These are phyloP conservation scores for Xylariaceae sp. DNA, from an alignment of 2,329 filamentous ascomycete species.

Conservation along the genomic window DNA sequence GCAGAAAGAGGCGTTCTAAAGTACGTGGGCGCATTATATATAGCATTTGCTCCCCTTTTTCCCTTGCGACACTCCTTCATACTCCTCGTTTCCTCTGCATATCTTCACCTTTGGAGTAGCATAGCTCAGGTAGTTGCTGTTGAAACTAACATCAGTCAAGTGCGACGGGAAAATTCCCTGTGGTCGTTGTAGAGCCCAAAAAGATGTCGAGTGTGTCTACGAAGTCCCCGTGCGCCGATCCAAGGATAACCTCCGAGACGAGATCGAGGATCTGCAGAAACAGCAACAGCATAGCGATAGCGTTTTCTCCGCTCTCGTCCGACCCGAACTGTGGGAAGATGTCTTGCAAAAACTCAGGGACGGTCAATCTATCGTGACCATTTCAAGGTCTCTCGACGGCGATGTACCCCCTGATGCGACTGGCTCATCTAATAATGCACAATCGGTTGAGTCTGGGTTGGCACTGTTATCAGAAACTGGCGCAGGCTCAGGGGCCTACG, in stretches of 20 bases:
- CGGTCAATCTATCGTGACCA: slow-evolving; percentile 50
- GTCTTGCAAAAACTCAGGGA: slow-evolving; percentile 48
- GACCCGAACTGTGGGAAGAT: slow-evolving; percentile 48
- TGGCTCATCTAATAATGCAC: slow-evolving; percentile 29
- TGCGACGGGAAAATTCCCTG: slow-evolving; percentile 57
- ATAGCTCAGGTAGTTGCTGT: not conserved
- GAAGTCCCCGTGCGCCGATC: slow-evolving; percentile 59
- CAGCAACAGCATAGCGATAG: slow-evolving; percentile 51
- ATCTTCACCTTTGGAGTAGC: not conserved
- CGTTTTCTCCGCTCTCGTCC: slow-evolving; percentile 50
- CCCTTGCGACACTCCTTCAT: not conserved
- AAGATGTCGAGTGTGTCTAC: slow-evolving; percentile 54
- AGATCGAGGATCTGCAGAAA: slow-evolving; percentile 53
- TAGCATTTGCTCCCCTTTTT: not conserved
- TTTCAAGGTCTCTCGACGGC: slow-evolving; percentile 50
- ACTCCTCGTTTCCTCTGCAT: not conserved
- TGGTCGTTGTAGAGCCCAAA: slow-evolving; percentile 50
- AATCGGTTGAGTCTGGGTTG: slow-evolving; percentile 26
- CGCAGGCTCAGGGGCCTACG: slow-evolving; percentile 22
- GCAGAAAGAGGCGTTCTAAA: slow-evolving; percentile 58
- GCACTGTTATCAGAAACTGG: slow-evolving; percentile 25
- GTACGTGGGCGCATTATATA: slow-evolving; percentile 32
- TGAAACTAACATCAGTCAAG: slow-evolving; percentile 24
- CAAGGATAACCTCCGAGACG: slow-evolving; percentile 55
- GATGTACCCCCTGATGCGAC: slow-evolving; percentile 31